These are phyloP conservation scores for Trichosporon coremiiforme DNA, from an alignment of 1,284 basidiomycete genomes.

Conservation along the genomic window DNA sequence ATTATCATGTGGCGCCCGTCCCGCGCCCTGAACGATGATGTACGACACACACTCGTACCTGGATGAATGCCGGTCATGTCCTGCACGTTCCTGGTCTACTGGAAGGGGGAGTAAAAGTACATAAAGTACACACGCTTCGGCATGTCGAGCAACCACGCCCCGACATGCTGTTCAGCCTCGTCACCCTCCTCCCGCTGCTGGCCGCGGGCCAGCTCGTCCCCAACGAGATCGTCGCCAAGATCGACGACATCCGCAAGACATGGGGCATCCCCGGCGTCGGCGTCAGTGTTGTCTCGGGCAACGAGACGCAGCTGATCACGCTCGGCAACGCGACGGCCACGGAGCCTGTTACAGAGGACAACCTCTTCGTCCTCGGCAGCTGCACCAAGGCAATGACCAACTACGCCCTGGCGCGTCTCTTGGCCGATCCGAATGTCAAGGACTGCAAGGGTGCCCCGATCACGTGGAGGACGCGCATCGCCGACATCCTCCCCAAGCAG, in stretches of 20 bases:
- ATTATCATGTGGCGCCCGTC: constrained; percentile 11
- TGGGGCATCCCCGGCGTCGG: background rate
- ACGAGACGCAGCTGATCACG: constrained; percentile 6
- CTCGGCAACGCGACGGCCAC: constrained; percentile 14
- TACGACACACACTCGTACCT: background rate
- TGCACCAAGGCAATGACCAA: background rate
- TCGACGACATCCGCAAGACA: background rate
- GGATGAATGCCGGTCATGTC: background rate
- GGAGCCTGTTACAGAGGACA: background rate
- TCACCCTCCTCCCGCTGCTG: background rate
- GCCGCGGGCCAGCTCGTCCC: background rate
- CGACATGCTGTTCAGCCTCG: background rate
- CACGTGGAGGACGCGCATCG: constrained; percentile 57
- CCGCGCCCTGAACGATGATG: background rate
- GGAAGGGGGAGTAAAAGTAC: background rate
- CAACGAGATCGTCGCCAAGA: background rate
- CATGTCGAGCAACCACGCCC: background rate
- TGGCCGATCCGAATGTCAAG: background rate
- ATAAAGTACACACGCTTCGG: background rate
- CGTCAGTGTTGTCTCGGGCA: background rate
- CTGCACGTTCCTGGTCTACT: background rate
- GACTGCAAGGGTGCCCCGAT: constrained; percentile 35
- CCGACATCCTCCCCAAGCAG: constrained; percentile 56
- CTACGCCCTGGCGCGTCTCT: background rate
- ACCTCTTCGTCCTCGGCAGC: background rate